Percentiles rank a stretch among this genome's conserved stretches.
These are phyloP conservation scores for Skeletonema marinoi DNA, from an alignment of 108 stramenopile species.

Conservation along the genomic window DNA sequence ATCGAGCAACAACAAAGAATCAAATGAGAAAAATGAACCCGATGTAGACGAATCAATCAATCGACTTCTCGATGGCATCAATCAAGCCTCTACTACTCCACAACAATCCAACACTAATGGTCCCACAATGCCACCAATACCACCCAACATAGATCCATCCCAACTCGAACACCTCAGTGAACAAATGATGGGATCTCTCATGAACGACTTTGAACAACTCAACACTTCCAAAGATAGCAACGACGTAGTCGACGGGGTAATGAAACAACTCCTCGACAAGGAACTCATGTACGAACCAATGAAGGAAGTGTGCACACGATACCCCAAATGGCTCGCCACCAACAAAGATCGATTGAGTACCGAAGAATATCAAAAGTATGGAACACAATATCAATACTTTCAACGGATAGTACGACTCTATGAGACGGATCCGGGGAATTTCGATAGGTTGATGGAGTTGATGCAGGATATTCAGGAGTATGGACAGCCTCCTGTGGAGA, in stretches of 20 bases:
- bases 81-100: constrained; percentile 11
- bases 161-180: constrained; percentile 64
- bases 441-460: constrained; percentile 80
- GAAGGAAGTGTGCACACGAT: constrained; percentile 75
- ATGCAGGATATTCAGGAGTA: constrained; percentile 94
- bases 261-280: constrained; percentile 86
- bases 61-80: constrained; percentile 51
- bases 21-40: constrained; percentile 1
- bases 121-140: not conserved
- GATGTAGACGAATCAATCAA: constrained; percentile 54
- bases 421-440: constrained; percentile 93
- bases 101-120: constrained; percentile 1
- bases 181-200: constrained; percentile 74
- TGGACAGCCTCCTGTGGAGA: constrained; percentile 95
- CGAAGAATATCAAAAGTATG: constrained; percentile 67
- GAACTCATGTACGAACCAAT: constrained; percentile 98
- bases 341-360: constrained; percentile 51
- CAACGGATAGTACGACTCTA: constrained; percentile 89
- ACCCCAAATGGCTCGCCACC: constrained; percentile 91
- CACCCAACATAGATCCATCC: constrained; percentile 39
- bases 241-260: constrained; percentile 87
- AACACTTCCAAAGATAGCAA: constrained; percentile 75
- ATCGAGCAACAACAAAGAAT: not conserved
- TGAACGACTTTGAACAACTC: constrained; percentile 72
- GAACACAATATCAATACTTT: constrained; percentile 90